A percentile compares a stretch with the other conserved stretches of the same genome.
phyloP scores from a whole-genome alignment of 441 rosid genomes.

The Erodium texanum region DNA sequence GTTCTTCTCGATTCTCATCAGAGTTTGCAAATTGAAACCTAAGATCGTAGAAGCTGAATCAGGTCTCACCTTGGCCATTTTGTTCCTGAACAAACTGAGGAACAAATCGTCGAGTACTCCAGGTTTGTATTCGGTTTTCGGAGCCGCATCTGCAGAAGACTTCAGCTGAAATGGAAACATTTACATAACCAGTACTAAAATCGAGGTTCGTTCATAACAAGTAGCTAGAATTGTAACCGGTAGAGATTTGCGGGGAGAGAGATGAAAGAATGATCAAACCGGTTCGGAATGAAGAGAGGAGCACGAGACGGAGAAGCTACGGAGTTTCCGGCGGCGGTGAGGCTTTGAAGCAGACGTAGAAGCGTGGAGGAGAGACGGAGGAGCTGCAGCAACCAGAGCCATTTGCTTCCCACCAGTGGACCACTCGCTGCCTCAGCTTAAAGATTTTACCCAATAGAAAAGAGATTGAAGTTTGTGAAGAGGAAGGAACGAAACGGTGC shows the following conservation, averaged over 20 bases:
- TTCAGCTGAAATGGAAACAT: slow-evolving; percentile 27
- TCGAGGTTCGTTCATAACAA: not conserved
- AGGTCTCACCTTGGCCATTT: slow-evolving; percentile 48
- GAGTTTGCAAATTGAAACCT: not conserved
- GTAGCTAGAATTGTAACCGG: not conserved
- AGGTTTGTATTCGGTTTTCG: slow-evolving; percentile 35
- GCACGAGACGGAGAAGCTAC: slow-evolving; percentile 18
- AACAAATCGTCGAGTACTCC: slow-evolving; percentile 45
- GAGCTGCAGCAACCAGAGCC: slow-evolving; percentile 12
- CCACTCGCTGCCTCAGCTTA: not conserved
- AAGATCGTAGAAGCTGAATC: not conserved
- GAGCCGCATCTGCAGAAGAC: slow-evolving; percentile 17
- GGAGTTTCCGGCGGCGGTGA: slow-evolving; percentile 5
- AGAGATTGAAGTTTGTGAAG: no score
- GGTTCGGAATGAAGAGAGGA: slow-evolving; percentile 25
- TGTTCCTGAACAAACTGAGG: slow-evolving; percentile 52
- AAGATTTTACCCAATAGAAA: not conserved
- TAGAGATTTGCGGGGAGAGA: not conserved
- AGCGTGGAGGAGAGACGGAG: not conserved
- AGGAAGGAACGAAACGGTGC: no score
- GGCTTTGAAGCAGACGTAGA: slow-evolving; percentile 3
- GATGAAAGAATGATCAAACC: slow-evolving; percentile 21
- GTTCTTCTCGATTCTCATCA: not conserved
- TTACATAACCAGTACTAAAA: not conserved
- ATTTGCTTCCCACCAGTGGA: slow-evolving; percentile 17